These are phyloP conservation scores for Mariannaea elegans DNA, from an alignment of 2,329 filamentous ascomycete species.

Conservation along the genomic window DNA sequence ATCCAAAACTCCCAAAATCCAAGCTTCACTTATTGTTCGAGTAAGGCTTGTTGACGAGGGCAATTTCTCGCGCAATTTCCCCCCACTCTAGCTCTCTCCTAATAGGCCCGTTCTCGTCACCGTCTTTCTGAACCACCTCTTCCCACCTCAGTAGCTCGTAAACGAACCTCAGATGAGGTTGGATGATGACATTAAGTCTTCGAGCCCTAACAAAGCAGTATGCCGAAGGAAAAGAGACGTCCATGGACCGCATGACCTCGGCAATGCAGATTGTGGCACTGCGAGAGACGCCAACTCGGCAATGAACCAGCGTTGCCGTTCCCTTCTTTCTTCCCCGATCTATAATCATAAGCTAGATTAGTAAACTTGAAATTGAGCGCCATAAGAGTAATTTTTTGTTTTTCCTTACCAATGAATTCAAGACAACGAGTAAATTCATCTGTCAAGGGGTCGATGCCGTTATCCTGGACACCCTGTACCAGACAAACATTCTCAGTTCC, in stretches of 20 bases:
- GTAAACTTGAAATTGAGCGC: not conserved
- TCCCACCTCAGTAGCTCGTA: slow-evolving; percentile 98
- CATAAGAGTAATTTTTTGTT: too few relatives aligned
- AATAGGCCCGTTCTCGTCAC: slow-evolving; percentile 53
- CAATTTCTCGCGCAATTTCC: slow-evolving; percentile 87
- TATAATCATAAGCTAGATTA: slow-evolving; percentile 51
- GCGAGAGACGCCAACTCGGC: slow-evolving; percentile 92
- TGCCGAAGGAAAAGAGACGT: slow-evolving; percentile 86
- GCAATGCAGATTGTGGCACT: slow-evolving; percentile 98
- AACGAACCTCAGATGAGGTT: slow-evolving; percentile 92
- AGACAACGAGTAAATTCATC: slow-evolving; percentile 87
- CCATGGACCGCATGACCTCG: slow-evolving; percentile 89
- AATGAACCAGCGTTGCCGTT: slow-evolving; percentile 92
- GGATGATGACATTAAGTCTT: slow-evolving; percentile 95
- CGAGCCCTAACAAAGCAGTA: slow-evolving; percentile 97
- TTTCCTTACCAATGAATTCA: slow-evolving; percentile 91
- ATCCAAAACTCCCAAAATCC: not conserved
- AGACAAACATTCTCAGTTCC: slow-evolving; percentile 80
- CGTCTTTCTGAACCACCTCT: slow-evolving; percentile 71
- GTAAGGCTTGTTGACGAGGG: slow-evolving; percentile 95
- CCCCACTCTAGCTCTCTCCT: slow-evolving; percentile 91
- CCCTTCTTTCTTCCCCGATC: slow-evolving; percentile 80
- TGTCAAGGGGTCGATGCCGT: slow-evolving; percentile 91
- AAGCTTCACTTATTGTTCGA: slow-evolving; percentile 60
- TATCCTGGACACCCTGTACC: slow-evolving; percentile 91